Evolutionary conservation across 169 alveolate genomes (phyloP).

Genomic region (Theileria sp.): DNA sequence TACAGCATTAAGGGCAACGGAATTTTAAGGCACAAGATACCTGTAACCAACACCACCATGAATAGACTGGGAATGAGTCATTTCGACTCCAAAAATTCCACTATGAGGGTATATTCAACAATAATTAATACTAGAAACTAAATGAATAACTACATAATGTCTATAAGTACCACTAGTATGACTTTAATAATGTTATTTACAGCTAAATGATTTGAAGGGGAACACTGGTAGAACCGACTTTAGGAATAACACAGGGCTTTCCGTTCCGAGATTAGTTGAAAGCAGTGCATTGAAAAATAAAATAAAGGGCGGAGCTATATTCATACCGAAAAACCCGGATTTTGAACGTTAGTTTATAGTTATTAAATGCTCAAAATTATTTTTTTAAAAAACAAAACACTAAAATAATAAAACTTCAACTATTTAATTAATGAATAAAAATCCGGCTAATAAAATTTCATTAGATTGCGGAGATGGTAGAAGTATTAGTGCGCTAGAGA

Average conservation of each 20-base stretch:
- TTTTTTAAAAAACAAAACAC: too few relatives aligned
- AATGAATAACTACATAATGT: not conserved
- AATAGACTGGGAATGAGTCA: not conserved
- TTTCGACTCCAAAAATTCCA: not conserved
- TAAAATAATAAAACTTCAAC: too few relatives aligned
- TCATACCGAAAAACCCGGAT: not conserved
- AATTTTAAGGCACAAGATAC: not conserved
- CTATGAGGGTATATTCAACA: not conserved
- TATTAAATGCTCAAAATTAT: not conserved
- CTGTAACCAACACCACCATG: not conserved
- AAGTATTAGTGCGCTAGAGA: slow-evolving; percentile 36
- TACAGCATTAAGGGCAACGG: not conserved
- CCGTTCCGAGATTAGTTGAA: not conserved
- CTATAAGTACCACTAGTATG: not conserved
- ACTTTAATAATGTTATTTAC: not conserved
- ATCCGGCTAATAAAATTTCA: not conserved
- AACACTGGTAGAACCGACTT: not conserved
- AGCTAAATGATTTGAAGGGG: not conserved
- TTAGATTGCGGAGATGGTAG: not conserved
- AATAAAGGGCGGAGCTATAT: not conserved
- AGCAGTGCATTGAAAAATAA: not conserved
- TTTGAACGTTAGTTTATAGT: not conserved
- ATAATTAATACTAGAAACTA: not conserved
- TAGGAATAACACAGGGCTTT: not conserved
- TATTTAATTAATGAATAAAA: not conserved